Conservation (phyloP, 139 green algal genomes). For the Pleodorina starrii region DNA sequence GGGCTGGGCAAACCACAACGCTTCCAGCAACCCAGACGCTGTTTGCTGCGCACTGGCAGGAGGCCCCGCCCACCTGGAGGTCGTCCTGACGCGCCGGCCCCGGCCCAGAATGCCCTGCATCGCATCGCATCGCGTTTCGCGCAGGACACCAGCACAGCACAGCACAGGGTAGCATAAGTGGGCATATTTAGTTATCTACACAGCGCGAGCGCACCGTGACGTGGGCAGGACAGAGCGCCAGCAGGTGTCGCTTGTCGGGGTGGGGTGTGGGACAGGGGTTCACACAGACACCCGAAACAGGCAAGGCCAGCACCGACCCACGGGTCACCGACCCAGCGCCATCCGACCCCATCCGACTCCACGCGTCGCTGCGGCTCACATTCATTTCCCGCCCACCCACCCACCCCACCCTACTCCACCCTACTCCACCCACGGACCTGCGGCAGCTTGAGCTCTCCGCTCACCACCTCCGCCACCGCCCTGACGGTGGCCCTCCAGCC, state of each 20-base stretch:
- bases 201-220: no score
- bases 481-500: slow-evolving; percentile 22
- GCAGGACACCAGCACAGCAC: neutral
- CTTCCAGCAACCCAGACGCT: no score
- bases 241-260: no score
- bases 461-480: neutral
- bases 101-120: slow-evolving; percentile 30
- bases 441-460: slow-evolving; percentile 8
- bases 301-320: neutral
- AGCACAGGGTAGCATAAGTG: neutral
- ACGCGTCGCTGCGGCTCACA: neutral
- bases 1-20: no score
- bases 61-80: neutral
- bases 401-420: neutral
- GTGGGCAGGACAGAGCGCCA: no score
- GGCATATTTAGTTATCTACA: no score
- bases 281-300: neutral
- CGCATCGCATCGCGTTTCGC: neutral
- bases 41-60: no score
- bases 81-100: neutral
- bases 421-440: neutral
- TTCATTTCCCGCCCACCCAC: neutral
- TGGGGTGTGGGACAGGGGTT: neutral
- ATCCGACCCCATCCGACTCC: neutral
- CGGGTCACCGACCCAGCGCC: neutral